Evolutionary conservation across 257 asterid genomes (phyloP), one percentile per base, ranked within the genome.

Genomic region (Handroanthus guayacan): DNA sequence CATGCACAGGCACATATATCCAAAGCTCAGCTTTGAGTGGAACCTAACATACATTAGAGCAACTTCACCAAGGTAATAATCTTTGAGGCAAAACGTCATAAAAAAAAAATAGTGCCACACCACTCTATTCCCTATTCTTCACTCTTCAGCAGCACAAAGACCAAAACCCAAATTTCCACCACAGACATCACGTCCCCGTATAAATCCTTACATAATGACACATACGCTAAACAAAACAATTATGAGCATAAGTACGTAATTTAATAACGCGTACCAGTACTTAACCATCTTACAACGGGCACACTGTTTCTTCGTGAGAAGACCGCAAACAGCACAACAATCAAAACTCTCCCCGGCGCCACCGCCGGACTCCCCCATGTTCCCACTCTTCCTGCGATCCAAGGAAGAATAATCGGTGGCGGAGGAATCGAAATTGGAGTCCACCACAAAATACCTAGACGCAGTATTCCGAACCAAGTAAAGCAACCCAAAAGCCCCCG

Each of bases 241-340:
- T 5, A 37, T 3, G 31, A 34, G 62, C 31, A 62, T 9, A 36
- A 69, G 36, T 2, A 69, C 0, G 14, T 16, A 55, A 74, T 58
- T 55, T 56, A 54, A 43, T 9, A 14, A 5, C 45, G 58, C 90
- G 25, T 86, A 92, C 97, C 97, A 92, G 87, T 92, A 92, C 77
- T 78, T 86, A 13, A 89, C 91, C 87, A 90, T 85, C 93, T 89
- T 92, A 83, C 97, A 92, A 38, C 95, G 73, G 55, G 96, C 83
- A 71, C 97, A 92, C 3, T 79, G 84, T 25, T 90, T 90, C 76
- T 56, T 85, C 11, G 91, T 80, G 38, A 25, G 68, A 51, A 10
- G 75, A 48, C 90, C 89, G 62, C 97, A 92, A 5, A 90, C 96
- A 31, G 86, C 90, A 64, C 97, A 94, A 18, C 87, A 70, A 71